Base-by-base conservation (phyloP, 176 grass and related monocot genomes). In the Poa annua region DNA sequence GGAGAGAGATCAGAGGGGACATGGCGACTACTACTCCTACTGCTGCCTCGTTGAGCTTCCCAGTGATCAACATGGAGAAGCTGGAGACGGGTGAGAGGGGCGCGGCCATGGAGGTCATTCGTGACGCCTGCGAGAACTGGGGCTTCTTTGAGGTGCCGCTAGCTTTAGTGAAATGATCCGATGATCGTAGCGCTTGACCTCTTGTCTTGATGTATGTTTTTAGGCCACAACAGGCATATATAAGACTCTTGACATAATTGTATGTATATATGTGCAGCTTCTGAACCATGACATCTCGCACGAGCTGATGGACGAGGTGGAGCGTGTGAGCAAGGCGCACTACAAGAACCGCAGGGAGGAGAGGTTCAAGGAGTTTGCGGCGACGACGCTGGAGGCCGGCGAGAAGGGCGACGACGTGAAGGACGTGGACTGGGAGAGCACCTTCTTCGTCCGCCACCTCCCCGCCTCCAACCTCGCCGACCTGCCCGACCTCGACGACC, bases 81-180 rank as follows among this genome's bases (percentile, higher is more conserved):
- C 87, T 99, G 9, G 83, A 88, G 73, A 92, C 68, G 1, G 52
- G 86, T 26, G 89, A 96, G 70, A 92, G 81, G 80, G 60, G 9
- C 2, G 65, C 45, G 7, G 83, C 91, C 47, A 96, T 96, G 97
- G 89, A 67, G 66, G 22, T 90, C 81, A 78, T 99, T 57, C 66
- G 65, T 12, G 91, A 99, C 15, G 97, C 93, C 76, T 99, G 93
- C 55, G 91, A 99, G 89, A 94, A 96, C 86, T 99, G 97, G 97
- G 97, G 97, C n/a, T 99, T 99, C 89, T 99, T 99, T 52, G 97
- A 99, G 97, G 96, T 99, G 20, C 68, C 17, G n/a, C n/a, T n/a
- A n/a, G n/a, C n/a, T n/a, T n/a, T n/a, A n/a, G n/a, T n/a, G n/a
- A n/a, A n/a, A n/a, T n/a, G n/a, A n/a, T n/a, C n/a, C n/a, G n/a